These are phyloP conservation scores for Erodium trifolium DNA, from an alignment of 441 rosid species.

Conservation along the genomic window DNA sequence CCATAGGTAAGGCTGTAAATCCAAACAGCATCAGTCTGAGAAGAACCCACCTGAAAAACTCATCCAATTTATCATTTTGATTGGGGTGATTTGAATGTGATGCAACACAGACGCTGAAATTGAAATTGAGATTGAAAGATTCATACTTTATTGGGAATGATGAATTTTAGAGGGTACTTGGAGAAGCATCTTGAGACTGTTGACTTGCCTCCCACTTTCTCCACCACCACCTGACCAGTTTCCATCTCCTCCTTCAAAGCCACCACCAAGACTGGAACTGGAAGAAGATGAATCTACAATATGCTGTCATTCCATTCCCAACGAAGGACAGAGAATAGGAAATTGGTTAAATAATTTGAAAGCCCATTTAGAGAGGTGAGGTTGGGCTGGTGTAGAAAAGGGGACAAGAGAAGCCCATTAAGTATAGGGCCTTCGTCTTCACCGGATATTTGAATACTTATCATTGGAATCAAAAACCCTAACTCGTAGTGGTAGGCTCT, in stretches of 20 bases:
- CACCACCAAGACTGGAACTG: too few species aligned
- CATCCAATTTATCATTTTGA: conserved; percentile 3
- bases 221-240: conserved; percentile 58
- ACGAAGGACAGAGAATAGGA: neutral
- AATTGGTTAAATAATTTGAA: neutral
- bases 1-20: conserved; percentile 83
- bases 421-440: too few species aligned
- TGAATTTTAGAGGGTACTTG: conserved; percentile 89
- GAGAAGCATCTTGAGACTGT: conserved; percentile 68
- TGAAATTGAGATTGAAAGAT: neutral
- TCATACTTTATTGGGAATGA: conserved; percentile 65
- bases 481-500: too few species aligned
- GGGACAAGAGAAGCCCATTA: neutral
- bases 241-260: conserved; percentile 27
- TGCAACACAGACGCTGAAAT: neutral
- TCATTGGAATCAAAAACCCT: too few species aligned
- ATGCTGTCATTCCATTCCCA: neutral
- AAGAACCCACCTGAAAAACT: conserved; percentile 59
- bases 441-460: neutral
- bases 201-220: conserved; percentile 64
- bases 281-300: too few species aligned
- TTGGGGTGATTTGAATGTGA: neutral
- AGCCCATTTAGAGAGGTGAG: neutral
- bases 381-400: neutral
- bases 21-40: conserved; percentile 69